Evolutionary conservation across 345 rosid species (phyloP).

Genomic region (Hibiscus trionum): DNA sequence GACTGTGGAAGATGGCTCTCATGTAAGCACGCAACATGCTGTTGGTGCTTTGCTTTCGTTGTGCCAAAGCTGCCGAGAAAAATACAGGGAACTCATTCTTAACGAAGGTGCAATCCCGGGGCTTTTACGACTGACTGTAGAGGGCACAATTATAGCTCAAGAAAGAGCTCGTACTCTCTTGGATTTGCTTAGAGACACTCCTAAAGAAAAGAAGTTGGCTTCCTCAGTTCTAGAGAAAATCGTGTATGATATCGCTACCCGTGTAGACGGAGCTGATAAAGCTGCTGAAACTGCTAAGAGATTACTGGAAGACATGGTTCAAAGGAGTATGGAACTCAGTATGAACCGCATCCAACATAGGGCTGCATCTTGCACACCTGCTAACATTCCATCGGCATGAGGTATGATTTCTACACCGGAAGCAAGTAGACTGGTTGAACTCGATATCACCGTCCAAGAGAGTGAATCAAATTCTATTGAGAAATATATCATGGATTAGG

Average conservation of each 20-base stretch:
- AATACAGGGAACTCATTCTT: conserved; percentile 56
- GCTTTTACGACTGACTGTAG: conserved; percentile 58
- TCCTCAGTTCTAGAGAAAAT: conserved; percentile 50
- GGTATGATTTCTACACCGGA: neutral
- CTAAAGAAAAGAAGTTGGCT: conserved; percentile 47
- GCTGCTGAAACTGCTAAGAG: conserved; percentile 68
- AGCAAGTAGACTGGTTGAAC: conserved; percentile 11
- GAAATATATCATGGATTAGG: neutral
- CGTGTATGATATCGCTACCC: conserved; percentile 50
- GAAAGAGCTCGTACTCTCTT: conserved; percentile 56
- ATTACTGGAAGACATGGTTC: conserved; percentile 62
- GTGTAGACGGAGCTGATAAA: conserved; percentile 55
- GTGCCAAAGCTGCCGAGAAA: conserved; percentile 49
- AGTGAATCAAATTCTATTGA: neutral
- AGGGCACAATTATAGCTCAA: conserved; percentile 54
- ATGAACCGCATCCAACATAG: conserved; percentile 35
- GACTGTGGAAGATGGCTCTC: conserved; percentile 74
- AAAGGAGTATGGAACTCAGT: conserved; percentile 62
- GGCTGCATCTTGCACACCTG: conserved; percentile 32
- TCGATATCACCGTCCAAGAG: conserved; percentile 14
- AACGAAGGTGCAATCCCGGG: conserved; percentile 82
- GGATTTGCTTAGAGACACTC: conserved; percentile 62
- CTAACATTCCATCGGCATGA: conserved; percentile 26
- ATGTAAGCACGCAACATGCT: conserved; percentile 50
- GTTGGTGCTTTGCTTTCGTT: conserved; percentile 54